phyloP scores from a whole-genome alignment of 1,284 basidiomycete species.

The Apiotrichum domesticum region DNA sequence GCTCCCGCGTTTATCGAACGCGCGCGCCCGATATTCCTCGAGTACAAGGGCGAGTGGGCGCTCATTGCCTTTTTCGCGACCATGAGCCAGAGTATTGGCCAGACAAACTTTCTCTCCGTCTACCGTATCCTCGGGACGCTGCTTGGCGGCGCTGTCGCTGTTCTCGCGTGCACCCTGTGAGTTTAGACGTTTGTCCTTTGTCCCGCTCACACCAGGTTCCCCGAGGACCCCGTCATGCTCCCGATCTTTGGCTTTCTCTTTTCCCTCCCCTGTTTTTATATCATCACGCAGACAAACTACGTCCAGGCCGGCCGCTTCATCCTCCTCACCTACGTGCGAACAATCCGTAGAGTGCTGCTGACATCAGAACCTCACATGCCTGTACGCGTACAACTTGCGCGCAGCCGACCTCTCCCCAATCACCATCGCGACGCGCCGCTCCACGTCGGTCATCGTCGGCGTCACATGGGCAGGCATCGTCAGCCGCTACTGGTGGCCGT shows the following conservation, averaged over 20 bases:
- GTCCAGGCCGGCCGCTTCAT: conserved; percentile 77
- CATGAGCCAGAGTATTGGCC: conserved; percentile 71
- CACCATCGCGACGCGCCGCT: conserved; percentile 68
- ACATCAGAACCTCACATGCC: conserved; percentile 77
- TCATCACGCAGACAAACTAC: conserved; percentile 66
- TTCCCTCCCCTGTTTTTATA: conserved; percentile 89
- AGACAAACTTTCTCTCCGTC: conserved; percentile 69
- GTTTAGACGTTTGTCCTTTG: neutral
- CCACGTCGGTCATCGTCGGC: conserved; percentile 74
- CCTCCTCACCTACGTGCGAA: conserved; percentile 56
- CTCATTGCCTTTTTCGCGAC: conserved; percentile 87
- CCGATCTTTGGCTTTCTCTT: conserved; percentile 82
- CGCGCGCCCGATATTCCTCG: conserved; percentile 70
- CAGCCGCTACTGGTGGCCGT: conserved; percentile 89
- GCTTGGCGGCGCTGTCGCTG: conserved; percentile 71
- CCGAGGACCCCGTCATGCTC: conserved; percentile 66
- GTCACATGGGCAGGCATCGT: conserved; percentile 84
- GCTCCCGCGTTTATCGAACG: conserved; percentile 76
- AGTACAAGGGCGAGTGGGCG: conserved; percentile 86
- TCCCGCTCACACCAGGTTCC: conserved; percentile 50
- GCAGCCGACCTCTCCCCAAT: conserved; percentile 63
- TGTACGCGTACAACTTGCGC: conserved; percentile 83
- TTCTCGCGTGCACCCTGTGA: conserved; percentile 57
- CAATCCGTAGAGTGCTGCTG: neutral
- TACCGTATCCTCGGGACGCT: conserved; percentile 72